A percentile compares a stretch with the other conserved stretches of the same genome.
Evolutionary conservation across 2,329 filamentous ascomycete genomes (phyloP).

Genomic region (Apiospora sp.): DNA sequence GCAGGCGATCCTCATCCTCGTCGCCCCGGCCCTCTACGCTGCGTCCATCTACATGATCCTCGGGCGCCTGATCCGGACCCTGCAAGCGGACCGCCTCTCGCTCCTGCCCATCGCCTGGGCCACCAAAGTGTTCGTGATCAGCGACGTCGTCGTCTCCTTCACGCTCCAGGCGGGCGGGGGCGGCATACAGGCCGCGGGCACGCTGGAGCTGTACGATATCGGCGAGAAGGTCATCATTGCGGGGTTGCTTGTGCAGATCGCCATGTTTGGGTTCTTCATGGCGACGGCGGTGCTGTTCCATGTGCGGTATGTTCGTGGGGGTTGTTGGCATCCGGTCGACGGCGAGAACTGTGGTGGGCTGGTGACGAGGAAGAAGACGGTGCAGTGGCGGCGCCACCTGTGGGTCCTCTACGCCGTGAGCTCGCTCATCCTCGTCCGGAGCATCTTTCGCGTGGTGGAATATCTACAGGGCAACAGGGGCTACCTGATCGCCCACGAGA

Average conservation of each 20-base stretch:
- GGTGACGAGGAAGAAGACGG: background rate
- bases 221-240: constrained; percentile 55
- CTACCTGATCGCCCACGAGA: constrained; percentile 37
- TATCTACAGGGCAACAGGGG: constrained; percentile 42
- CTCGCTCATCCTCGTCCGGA: constrained; percentile 45
- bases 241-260: constrained; percentile 58
- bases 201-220: constrained; percentile 33
- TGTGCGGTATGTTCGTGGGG: constrained; percentile 22
- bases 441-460: constrained; percentile 48
- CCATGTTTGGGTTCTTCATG: constrained; percentile 59
- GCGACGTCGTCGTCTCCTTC: constrained; percentile 55
- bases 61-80: constrained; percentile 45
- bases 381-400: constrained; percentile 37
- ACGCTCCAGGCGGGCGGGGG: constrained; percentile 46
- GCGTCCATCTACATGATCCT: constrained; percentile 37
- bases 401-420: constrained; percentile 28
- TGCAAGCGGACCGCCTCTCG: constrained; percentile 47
- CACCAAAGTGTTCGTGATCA: constrained; percentile 55
- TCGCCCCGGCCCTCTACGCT: constrained; percentile 50
- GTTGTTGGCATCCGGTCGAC: background rate
- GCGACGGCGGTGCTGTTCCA: constrained; percentile 53
- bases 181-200: constrained; percentile 33
- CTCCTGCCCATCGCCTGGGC: constrained; percentile 50
- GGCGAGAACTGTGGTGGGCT: background rate
- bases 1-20: constrained; percentile 45